Base-by-base conservation (phyloP, 179 eudicot genomes). In the Drosera spatulata region DNA sequence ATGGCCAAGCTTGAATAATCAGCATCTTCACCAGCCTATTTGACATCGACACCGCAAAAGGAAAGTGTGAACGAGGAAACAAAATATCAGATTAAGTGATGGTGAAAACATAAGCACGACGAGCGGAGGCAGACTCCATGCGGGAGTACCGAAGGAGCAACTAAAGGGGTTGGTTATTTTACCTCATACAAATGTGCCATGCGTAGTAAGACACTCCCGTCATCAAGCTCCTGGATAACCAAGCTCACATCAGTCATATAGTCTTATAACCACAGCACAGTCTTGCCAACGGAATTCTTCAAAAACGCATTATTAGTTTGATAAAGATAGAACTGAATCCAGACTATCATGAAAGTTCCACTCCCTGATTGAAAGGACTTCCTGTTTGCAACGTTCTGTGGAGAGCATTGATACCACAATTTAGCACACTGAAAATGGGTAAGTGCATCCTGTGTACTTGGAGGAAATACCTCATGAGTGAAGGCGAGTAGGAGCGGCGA, bases 151-250 rank as follows among this genome's bases (percentile, higher is more conserved):
- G 33, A 22, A 22, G 33, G 33, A 22, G 33, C 33, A 22, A 22
- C 33, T 22, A 22, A 22, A 22, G 33, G 33, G 33, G 33, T 22
- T 22, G 33, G 45, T 43, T 43, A 4, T 43, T 50, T 68, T 61
- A 91, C 97, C 95, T 91, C 96, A 56, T 88, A 91, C 6, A 84
- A 75, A 79, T 91, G 95, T 50, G 89, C 98, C 72, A 91, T 61
- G 39, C 98, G 95, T 13, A 91, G 79, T 41, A 91, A 87, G 43
- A 88, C 87, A 52, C 63, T 73, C 67, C 84, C 86, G 56, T 83
- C 78, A 47, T 79, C 85, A 76, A 88, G 52, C 74, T 85, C 96
- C 96, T 91, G 83, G 47, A 71, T 67, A 61, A 13, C 67, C 37
- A 55, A 61, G 51, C 54, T 48, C 64, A 61, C 39, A 38, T 59